Evolutionary conservation across 2,329 filamentous ascomycete species (phyloP), one percentile per base, ranked within the genome.

Genomic region (Kalmusia sp.): DNA sequence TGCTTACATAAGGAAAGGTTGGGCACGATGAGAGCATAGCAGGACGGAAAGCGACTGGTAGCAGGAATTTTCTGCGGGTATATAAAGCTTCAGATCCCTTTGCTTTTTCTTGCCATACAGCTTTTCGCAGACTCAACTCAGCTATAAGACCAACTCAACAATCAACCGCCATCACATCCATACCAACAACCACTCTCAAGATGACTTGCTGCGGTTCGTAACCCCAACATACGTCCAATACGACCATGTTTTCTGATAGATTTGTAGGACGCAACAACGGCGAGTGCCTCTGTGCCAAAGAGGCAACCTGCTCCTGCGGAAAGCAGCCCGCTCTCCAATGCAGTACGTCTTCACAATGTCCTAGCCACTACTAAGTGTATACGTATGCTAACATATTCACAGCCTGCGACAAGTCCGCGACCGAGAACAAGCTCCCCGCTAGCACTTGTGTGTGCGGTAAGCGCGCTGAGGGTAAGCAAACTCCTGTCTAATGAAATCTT

Each of bases 291-390:
- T 85, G 83, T 65, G 82, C 82, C 33, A 76, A 80, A 49, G 82
- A 86, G 64, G 83, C 84, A 57, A 85, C 77, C 56, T 96, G 92
- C 85, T 96, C 91, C 14, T 98, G 93, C 75, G 93, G 93, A 71
- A 87, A 96, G 81, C 84, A 95, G 73, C 85, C 87, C 3, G 93
- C 93, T 44, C 86, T 96, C 43, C 83, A 93, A 74, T 98, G 93
- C 85, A 89, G 71, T 73, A 73, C 56, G 70, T 67, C 25, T 30
- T 35, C 43, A 57, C 50, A 52, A 27, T 43, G 52, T 15, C 46
- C 51, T 33, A 51, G 38, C 30, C 35, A 44, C 24, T 49, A 53
- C 45, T 49, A 51, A 50, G 54, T 50, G 11, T 41, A 50, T 58
- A 59, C 51, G 41, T 54, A 33, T 54, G 48, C 59, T 68, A 30